These are phyloP conservation scores for Beauveria scarabaeidicola DNA, from an alignment of 2,329 filamentous ascomycete species.

Conservation along the genomic window DNA sequence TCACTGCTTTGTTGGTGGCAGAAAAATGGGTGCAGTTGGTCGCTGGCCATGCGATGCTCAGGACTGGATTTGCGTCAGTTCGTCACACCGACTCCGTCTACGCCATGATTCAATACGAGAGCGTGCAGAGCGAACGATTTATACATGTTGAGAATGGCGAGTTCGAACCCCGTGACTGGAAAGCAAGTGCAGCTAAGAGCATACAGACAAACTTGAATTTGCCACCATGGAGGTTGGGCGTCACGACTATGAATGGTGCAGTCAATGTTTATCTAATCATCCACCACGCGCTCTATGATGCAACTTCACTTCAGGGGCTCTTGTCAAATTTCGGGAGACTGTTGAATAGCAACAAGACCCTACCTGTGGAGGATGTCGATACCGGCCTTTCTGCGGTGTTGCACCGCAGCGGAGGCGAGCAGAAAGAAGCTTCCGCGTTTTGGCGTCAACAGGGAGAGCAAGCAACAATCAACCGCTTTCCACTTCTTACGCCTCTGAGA, in stretches of 20 bases:
- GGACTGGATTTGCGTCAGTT: slow-evolving; percentile 62
- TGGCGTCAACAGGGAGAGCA: slow-evolving; percentile 52
- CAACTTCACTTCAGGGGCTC: slow-evolving; percentile 59
- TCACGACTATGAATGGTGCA: slow-evolving; percentile 28
- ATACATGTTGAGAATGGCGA: not conserved
- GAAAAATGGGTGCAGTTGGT: slow-evolving; percentile 52
- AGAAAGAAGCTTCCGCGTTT: slow-evolving; percentile 39
- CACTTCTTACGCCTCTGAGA: slow-evolving; percentile 59
- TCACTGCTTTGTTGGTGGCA: slow-evolving; percentile 34
- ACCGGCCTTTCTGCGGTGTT: slow-evolving; percentile 34
- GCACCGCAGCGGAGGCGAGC: slow-evolving; percentile 20
- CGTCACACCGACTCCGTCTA: slow-evolving; percentile 55
- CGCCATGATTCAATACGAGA: slow-evolving; percentile 26
- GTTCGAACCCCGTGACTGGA: not conserved
- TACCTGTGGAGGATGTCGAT: slow-evolving; percentile 21
- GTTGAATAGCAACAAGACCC: not conserved
- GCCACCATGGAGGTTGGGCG: slow-evolving; percentile 55
- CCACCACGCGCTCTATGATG: slow-evolving; percentile 83
- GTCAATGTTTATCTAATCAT: slow-evolving; percentile 40
- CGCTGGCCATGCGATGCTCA: slow-evolving; percentile 58
- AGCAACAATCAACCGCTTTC: slow-evolving; percentile 61
- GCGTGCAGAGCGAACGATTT: not conserved
- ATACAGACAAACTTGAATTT: slow-evolving; percentile 38
- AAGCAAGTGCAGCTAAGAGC: not conserved
- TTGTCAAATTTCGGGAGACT: slow-evolving; percentile 47